phyloP scores from a whole-genome alignment of 768 basidiomycete genomes.

The Solioccasus polychromus region DNA sequence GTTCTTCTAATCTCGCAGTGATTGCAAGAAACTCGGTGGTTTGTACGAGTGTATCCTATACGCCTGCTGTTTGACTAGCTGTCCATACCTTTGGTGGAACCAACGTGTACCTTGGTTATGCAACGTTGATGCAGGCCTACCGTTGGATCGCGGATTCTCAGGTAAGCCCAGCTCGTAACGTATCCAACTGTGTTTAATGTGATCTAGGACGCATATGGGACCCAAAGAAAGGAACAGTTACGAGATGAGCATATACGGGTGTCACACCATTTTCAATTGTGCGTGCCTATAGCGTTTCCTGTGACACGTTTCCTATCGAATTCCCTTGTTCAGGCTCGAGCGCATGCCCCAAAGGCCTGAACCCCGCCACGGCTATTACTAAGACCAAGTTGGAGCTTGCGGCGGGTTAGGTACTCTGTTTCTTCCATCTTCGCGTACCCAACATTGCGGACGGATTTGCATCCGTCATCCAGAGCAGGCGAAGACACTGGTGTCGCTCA shows the following conservation, averaged over 20 bases:
- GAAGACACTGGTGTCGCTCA: too few species aligned
- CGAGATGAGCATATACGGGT: slow-evolving; percentile 93
- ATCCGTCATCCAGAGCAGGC: too few species aligned
- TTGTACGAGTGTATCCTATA: slow-evolving; percentile 98
- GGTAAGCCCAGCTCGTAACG: slow-evolving; percentile 42
- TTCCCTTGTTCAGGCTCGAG: slow-evolving; percentile 56
- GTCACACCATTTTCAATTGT: slow-evolving; percentile 99
- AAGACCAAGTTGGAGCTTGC: slow-evolving; percentile 92
- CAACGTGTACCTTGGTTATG: slow-evolving; percentile 98
- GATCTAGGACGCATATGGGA: slow-evolving; percentile 69
- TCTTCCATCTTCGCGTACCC: not conserved
- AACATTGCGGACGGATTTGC: not conserved
- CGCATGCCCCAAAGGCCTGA: slow-evolving; percentile 95
- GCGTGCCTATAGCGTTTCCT: slow-evolving; percentile 19
- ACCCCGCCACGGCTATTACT: slow-evolving; percentile 89
- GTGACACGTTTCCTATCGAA: not conserved
- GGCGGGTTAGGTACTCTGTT: slow-evolving; percentile 50
- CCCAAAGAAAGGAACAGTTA: slow-evolving; percentile 88
- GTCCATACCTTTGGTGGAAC: slow-evolving; percentile 99
- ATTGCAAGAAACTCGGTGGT: slow-evolving; percentile 95
- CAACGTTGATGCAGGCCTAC: slow-evolving; percentile 95
- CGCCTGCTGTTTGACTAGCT: slow-evolving; percentile 96
- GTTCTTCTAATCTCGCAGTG: slow-evolving; percentile 85
- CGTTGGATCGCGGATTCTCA: slow-evolving; percentile 98
- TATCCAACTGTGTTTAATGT: not conserved